Evolutionary conservation across 371 early-diverging fungal species (phyloP), one percentile per base, ranked within the genome.

Genomic region (Apophysomyces variabilis): DNA sequence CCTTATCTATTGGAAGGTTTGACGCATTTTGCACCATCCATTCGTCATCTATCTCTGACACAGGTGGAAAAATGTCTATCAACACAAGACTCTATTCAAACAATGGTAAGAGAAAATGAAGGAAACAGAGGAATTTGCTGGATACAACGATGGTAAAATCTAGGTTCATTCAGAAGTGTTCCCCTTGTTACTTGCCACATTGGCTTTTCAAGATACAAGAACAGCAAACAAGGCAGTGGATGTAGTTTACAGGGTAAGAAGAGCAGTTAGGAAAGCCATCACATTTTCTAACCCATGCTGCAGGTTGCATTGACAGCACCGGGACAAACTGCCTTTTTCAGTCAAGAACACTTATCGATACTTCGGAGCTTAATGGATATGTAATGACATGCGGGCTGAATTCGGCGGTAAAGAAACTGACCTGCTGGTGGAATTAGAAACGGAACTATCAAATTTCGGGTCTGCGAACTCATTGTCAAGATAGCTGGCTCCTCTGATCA

Each of bases 401-500:
- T 61, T 12, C 32, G 21, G 18, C 57, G 4, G 7, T 54, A 64
- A 58, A 38, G 41, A 1, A 38, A 59, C 68, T 46, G 38, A 56
- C 2, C 43, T 41, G n/a, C 7, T 67, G 12, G 57, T 61, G 21
- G 43, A 60, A 60, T 18, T 71, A 84, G 84, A 38, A 71, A 73
- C 38, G 84, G 72, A 36, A 75, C 74, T 0, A 71, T 83, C 44
- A 74, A 75, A 32, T 85, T 85, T 65, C 76, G 85, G 54, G 79
- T 82, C 12, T 84, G 80, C 62, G 84, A 84, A 36, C 62, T 85
- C 54, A 58, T 84, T 14, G 68, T 82, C 12, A 61, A 67, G 37
- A 72, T 85, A 18, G 77, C 81, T 16, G 70, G 68, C 7, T 64
- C 66, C 5, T 85, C 85, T 4, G 73, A 71, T 54, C 60, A 60